phyloP scores from a whole-genome alignment of 495 filamentous ascomycete genomes.

The Tuber microsphaerosporum region DNA sequence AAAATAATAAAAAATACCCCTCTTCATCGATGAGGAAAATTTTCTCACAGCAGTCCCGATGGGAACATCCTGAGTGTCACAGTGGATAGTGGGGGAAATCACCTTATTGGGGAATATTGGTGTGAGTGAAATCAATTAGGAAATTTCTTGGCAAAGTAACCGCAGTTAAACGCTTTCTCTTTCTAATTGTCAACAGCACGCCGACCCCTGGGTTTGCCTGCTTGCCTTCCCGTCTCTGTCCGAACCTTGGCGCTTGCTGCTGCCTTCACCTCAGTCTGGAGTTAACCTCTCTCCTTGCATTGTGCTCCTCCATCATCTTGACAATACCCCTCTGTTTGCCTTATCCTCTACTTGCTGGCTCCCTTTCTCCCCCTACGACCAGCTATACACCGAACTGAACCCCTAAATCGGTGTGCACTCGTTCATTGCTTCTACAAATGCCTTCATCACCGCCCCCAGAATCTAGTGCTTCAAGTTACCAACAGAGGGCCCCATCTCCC shows the following conservation, averaged over 20 bases:
- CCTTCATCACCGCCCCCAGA: constrained; percentile 16
- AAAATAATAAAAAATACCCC: background rate
- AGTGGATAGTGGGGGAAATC: background rate
- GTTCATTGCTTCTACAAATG: background rate
- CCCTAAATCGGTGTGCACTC: background rate
- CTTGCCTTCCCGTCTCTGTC: background rate
- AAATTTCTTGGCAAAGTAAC: background rate
- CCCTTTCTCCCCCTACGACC: background rate
- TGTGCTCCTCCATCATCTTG: background rate
- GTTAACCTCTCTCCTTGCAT: background rate
- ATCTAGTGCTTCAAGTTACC: constrained; percentile 28
- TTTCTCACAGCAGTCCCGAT: background rate
- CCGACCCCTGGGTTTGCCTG: background rate
- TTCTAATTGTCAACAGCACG: background rate
- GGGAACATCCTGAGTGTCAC: background rate
- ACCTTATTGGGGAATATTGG: background rate
- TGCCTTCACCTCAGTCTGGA: background rate
- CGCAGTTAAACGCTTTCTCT: background rate
- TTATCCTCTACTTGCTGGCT: background rate
- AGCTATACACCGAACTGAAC: background rate
- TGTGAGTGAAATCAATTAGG: background rate
- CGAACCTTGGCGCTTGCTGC: background rate
- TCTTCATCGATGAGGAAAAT: background rate
- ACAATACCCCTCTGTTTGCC: background rate
- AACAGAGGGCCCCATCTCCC: constrained; percentile 21